These are phyloP conservation scores for Plenodomus tracheiphilus DNA, from an alignment of 2,329 filamentous ascomycete genomes.

Conservation along the genomic window DNA sequence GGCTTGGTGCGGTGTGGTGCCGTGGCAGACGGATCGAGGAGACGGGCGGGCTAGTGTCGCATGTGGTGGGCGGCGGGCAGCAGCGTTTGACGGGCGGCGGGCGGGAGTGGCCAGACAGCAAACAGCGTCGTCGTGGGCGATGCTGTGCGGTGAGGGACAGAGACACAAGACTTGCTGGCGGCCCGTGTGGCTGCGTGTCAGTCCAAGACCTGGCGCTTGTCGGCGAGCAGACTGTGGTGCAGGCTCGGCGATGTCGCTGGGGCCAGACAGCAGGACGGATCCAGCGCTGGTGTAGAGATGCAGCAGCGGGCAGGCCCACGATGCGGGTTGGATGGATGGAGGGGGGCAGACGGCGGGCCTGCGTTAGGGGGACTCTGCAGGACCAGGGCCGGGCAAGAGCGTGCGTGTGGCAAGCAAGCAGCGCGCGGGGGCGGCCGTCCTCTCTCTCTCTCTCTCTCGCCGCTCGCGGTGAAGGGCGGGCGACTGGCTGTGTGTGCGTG, in stretches of 20 bases:
- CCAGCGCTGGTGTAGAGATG: neutral
- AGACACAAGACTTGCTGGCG: too few relatives aligned
- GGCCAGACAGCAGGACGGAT: slow-evolving; percentile 3
- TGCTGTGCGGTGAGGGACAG: slow-evolving; percentile 8
- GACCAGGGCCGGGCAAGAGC: neutral
- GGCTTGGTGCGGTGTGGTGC: slow-evolving; percentile 19
- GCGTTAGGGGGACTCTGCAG: neutral
- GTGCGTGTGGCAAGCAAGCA: slow-evolving; percentile 6
- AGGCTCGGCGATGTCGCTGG: slow-evolving; percentile 12
- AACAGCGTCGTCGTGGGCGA: slow-evolving; percentile 13
- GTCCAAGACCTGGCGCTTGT: slow-evolving; percentile 11
- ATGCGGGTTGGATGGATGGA: slow-evolving; percentile 4
- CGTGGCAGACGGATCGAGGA: slow-evolving; percentile 21
- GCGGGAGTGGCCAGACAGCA: slow-evolving; percentile 3
- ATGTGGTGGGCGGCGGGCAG: slow-evolving; percentile 28
- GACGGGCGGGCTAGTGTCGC: slow-evolving; percentile 38
- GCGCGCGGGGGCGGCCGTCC: too few relatives aligned
- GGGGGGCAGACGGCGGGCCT: neutral
- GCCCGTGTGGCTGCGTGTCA: neutral
- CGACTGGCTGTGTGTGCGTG: too few relatives aligned
- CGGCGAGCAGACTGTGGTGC: neutral
- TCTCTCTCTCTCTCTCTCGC: too few relatives aligned
- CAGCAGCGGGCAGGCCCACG: slow-evolving; percentile 3
- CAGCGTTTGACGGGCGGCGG: slow-evolving; percentile 6
- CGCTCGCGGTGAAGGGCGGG: too few relatives aligned